Base-by-base conservation (phyloP, 2,329 filamentous ascomycete species). In the Ambrosiella cleistominuta region DNA sequence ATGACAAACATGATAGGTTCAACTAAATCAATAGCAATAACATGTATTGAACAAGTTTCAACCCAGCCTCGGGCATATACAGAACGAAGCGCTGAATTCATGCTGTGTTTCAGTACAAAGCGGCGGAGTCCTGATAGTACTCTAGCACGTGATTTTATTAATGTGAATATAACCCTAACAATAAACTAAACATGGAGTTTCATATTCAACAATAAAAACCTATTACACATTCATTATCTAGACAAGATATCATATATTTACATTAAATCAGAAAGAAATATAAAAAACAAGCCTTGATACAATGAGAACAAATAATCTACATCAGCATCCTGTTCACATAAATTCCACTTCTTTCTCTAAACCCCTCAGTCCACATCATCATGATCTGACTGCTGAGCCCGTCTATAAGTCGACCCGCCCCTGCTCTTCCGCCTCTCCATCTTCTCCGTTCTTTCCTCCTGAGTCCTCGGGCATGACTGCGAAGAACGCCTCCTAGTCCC, bases 381-480 rank as follows among this genome's bases (percentile, higher is more conserved):
- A 44, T 52, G 49, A 35, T 56, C 51, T 15, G 40, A 54, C 45
- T 60, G 51, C 38, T 57, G 54, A 40, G 35, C 40, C 39, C 58
- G 54, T 53, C 58, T 59, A 39, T 59, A 56, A 37, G 53, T 47
- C 6, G 47, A 27, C 12, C 54, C n/a, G n/a, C 50, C 59, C 58
- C 57, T 61, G 44, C 61, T 64, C 63, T 57, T 39, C 70, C 69
- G 15, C 68, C 68, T 2, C 63, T 66, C 59, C 65, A 65, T 37
- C 66, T 69, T 9, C 69, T 65, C 49, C 68, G 63, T 40, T 69
- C 70, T 1, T 68, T 70, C 8, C 65, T 66, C 47, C 69, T 63
- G 54, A 67, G 61, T n/a, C 17, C 53, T 56, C 36, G 58, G 58
- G 17, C 54, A 54, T 27, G 58, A 59, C 54, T 59, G 58, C 39